These are phyloP conservation scores for Papiliotrema nemorosa DNA, from an alignment of 1,284 basidiomycete genomes.

Conservation along the genomic window DNA sequence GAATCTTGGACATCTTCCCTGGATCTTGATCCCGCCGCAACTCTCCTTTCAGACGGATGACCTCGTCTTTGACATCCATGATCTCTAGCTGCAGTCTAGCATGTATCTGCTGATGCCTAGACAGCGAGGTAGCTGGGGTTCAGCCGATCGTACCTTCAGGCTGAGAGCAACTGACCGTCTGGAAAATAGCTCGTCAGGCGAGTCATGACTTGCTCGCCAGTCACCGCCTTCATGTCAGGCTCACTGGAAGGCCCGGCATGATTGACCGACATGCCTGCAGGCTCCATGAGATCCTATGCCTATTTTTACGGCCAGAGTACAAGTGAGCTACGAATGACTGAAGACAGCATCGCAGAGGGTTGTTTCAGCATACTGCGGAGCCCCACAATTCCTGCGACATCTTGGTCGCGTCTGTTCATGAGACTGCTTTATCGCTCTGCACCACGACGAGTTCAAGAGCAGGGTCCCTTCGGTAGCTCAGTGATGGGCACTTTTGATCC, in stretches of 20 bases:
- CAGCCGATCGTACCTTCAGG: neutral
- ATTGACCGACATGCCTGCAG: neutral
- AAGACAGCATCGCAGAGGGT: too few relatives aligned
- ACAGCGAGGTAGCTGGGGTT: constrained; percentile 29
- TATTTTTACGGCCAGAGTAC: too few relatives aligned
- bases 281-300: too few relatives aligned
- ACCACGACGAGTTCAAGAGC: too few relatives aligned
- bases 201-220: constrained; percentile 19
- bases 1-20: constrained; percentile 76
- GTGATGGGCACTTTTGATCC: constrained; percentile 49
- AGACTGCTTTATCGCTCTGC: neutral
- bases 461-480: neutral
- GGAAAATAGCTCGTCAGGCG: constrained; percentile 26
- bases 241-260: neutral
- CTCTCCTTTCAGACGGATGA: constrained; percentile 63
- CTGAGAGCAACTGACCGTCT: constrained; percentile 32
- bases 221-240: neutral
- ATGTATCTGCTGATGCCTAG: constrained; percentile 38
- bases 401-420: neutral
- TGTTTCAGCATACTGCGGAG: too few relatives aligned
- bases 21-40: constrained; percentile 74
- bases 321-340: too few relatives aligned
- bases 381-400: neutral
- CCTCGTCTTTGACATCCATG: constrained; percentile 56
- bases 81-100: constrained; percentile 44